phyloP scores from a whole-genome alignment of 2,329 filamentous ascomycete genomes.

The Grosmannia penicillata region DNA sequence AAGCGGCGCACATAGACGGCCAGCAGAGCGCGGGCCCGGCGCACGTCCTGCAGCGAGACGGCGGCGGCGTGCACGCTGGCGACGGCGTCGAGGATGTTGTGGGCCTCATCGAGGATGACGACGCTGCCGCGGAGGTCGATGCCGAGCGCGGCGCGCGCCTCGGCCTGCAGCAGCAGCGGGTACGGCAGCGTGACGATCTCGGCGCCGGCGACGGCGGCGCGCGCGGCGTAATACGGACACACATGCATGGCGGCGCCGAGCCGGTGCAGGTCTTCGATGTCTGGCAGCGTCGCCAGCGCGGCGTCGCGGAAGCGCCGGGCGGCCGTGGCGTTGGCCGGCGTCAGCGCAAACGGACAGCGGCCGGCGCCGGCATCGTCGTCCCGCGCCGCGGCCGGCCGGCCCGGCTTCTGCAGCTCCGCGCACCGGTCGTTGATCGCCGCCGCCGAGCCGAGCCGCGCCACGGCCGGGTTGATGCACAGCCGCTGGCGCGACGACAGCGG shows the following conservation, averaged over 20 bases:
- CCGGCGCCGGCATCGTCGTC: background rate
- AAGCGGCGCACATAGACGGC: conserved; percentile 76
- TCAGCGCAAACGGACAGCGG: conserved; percentile 59
- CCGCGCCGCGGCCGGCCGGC: no score
- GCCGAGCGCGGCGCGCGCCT: conserved; percentile 72
- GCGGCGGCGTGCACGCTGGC: conserved; percentile 72
- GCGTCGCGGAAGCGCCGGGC: conserved; percentile 76
- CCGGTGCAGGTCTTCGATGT: conserved; percentile 79
- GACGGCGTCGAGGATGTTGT: conserved; percentile 95
- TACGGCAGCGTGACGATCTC: conserved; percentile 92
- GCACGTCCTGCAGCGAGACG: conserved; percentile 58
- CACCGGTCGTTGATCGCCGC: conserved; percentile 90
- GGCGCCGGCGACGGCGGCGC: conserved; percentile 64
- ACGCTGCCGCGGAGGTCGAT: conserved; percentile 78
- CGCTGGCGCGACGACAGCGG: conserved; percentile 78
- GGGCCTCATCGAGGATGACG: conserved; percentile 93
- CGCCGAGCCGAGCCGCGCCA: conserved; percentile 52
- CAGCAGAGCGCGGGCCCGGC: conserved; percentile 58
- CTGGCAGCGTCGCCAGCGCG: conserved; percentile 67
- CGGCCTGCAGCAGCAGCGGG: conserved; percentile 73
- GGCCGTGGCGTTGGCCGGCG: conserved; percentile 56
- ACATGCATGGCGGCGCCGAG: conserved; percentile 67
- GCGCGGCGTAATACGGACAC: conserved; percentile 93
- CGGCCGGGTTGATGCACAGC: conserved; percentile 76
- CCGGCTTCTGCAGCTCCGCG: conserved; percentile 72